Conservation (phyloP, 2,329 filamentous ascomycete species). For the Talaromyces sp. region DNA sequence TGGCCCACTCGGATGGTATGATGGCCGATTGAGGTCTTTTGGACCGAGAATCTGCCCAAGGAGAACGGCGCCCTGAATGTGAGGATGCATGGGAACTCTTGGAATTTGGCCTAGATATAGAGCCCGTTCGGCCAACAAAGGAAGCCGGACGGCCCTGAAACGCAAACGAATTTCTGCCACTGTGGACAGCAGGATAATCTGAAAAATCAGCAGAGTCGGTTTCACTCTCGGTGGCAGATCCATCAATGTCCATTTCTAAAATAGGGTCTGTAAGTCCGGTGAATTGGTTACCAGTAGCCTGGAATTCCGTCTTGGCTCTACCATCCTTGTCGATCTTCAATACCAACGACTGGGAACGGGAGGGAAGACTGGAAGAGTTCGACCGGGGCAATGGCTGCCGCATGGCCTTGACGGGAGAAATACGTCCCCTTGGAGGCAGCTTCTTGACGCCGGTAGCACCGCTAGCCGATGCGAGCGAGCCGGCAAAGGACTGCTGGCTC, state of each 20-base stretch:
- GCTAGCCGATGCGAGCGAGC: slow-evolving; percentile 27
- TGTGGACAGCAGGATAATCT: slow-evolving; percentile 33
- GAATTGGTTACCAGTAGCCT: slow-evolving; percentile 24
- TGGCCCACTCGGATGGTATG: slow-evolving; percentile 23
- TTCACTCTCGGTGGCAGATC: slow-evolving; percentile 39
- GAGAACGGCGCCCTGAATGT: slow-evolving; percentile 37
- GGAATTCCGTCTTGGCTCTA: slow-evolving; percentile 43
- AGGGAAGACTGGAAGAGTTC: slow-evolving; percentile 26
- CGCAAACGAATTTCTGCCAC: slow-evolving; percentile 35
- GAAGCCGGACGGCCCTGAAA: slow-evolving; percentile 29
- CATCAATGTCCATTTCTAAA: slow-evolving; percentile 37
- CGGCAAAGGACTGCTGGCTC: slow-evolving; percentile 22
- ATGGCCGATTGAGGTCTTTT: slow-evolving; percentile 21
- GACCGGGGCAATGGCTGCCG: slow-evolving; percentile 28
- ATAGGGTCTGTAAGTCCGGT: slow-evolving; percentile 31
- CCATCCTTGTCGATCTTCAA: slow-evolving; percentile 46
- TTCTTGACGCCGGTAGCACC: slow-evolving; percentile 35
- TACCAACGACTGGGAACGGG: slow-evolving; percentile 38
- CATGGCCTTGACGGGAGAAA: slow-evolving; percentile 36
- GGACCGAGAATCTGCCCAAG: slow-evolving; percentile 31
- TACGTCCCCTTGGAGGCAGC: slow-evolving; percentile 38
- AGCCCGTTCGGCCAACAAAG: slow-evolving; percentile 28
- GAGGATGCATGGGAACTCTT: slow-evolving; percentile 42
- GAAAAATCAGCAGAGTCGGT: slow-evolving; percentile 36
- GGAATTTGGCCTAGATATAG: slow-evolving; percentile 34